A percentile compares a stretch with the other conserved stretches of the same genome.
phyloP scores from a whole-genome alignment of 345 rosid species.

The Eucalyptus curtisii region DNA sequence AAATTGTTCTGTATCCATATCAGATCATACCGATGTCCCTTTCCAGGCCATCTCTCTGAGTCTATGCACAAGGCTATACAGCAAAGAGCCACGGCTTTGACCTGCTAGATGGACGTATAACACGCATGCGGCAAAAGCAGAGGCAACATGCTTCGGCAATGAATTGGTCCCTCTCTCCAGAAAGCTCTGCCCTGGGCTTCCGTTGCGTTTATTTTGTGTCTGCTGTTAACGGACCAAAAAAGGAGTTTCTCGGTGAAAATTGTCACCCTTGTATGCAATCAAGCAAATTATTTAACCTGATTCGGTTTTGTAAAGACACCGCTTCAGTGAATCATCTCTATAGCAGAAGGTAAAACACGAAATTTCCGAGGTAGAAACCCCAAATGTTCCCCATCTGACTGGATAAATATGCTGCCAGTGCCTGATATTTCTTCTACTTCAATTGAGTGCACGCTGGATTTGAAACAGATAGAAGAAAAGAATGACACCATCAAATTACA shows the following conservation, averaged over 20 bases:
- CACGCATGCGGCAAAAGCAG: background rate
- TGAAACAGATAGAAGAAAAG: background rate
- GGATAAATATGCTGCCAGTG: slow-evolving; percentile 49
- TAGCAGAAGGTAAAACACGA: slow-evolving; percentile 49
- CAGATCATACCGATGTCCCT: background rate
- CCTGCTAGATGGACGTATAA: background rate
- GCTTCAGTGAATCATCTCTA: slow-evolving; percentile 61
- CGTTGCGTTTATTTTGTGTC: background rate
- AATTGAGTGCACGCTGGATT: slow-evolving; percentile 54
- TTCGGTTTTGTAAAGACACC: background rate
- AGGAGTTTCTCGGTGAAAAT: background rate
- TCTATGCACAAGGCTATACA: background rate
- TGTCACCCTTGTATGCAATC: background rate
- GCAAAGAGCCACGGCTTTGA: background rate
- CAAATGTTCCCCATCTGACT: slow-evolving; percentile 89
- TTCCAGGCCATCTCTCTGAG: background rate
- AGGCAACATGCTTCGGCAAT: background rate
- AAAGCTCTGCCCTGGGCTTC: background rate
- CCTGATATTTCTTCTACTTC: slow-evolving; percentile 67
- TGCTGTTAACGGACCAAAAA: background rate
- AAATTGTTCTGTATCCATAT: background rate
- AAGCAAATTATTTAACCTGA: background rate
- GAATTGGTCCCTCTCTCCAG: background rate
- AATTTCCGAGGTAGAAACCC: slow-evolving; percentile 88
- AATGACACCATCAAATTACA: background rate